phyloP scores from a whole-genome alignment of 139 green algal species.

The Haematococcus lacustris region DNA sequence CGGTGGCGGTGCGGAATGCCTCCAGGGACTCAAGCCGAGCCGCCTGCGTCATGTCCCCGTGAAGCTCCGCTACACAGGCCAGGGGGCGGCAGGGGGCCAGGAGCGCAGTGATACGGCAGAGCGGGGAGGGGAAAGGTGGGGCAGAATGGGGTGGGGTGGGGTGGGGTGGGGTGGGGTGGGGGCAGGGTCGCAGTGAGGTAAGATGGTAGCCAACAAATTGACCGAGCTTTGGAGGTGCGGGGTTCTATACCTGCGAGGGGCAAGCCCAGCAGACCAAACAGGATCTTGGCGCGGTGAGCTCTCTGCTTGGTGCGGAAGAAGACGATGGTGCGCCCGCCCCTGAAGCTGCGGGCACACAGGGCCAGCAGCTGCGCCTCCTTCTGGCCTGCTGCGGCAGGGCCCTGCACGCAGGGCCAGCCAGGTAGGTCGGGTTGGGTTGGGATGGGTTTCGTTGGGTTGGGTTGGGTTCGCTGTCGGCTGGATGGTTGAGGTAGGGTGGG shows the following conservation, averaged over 20 bases:
- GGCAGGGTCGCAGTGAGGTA: no score
- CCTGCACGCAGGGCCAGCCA: neutral
- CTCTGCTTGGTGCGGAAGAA: conserved; percentile 87
- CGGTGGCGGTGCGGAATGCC: conserved; percentile 50
- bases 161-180: no score
- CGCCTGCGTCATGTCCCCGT: conserved; percentile 88
- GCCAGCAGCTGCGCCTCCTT: conserved; percentile 88
- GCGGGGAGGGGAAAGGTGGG: no score
- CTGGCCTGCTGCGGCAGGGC: conserved; percentile 23
- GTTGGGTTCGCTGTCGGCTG: no score
- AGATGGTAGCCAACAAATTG: no score
- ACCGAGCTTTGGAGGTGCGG: no score
- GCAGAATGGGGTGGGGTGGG: no score
- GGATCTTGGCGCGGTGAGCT: conserved; percentile 87
- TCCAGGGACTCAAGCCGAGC: conserved; percentile 82
- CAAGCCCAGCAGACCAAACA: conserved; percentile 86
- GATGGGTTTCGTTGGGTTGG: neutral
- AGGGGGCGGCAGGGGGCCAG: no score
- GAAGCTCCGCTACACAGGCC: conserved; percentile 82
- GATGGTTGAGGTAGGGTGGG: no score
- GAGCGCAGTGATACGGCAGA: no score
- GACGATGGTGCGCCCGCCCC: conserved; percentile 69
- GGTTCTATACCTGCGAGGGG: conserved; percentile 46
- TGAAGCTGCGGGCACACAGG: conserved; percentile 68
- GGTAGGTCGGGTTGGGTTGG: neutral